Percentiles rank a stretch among this genome's conserved stretches.
Conservation (phyloP, 176 grass and related monocot genomes). For the Oryza meyeriana region DNA sequence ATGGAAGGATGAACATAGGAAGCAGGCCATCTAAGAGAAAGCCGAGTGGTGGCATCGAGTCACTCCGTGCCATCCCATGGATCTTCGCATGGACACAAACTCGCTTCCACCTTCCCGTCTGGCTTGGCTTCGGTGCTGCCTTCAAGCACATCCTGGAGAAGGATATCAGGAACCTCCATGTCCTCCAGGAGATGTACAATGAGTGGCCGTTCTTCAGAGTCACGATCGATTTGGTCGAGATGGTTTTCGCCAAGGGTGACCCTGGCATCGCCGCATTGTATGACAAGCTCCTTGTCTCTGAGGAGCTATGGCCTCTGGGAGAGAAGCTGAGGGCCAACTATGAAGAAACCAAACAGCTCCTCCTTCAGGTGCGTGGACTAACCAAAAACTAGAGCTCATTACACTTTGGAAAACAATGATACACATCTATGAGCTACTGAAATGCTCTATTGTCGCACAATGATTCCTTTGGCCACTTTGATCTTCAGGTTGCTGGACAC, state of each 20-base stretch:
- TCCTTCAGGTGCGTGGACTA: slow-evolving; percentile 52
- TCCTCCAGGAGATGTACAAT: slow-evolving; percentile 73
- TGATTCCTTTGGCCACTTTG: background rate
- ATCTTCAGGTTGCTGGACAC: slow-evolving; percentile 64
- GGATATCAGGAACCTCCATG: slow-evolving; percentile 61
- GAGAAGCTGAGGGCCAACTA: slow-evolving; percentile 59
- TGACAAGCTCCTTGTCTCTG: slow-evolving; percentile 66
- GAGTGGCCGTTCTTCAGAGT: slow-evolving; percentile 84
- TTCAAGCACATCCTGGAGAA: slow-evolving; percentile 72
- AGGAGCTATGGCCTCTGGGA: slow-evolving; percentile 53
- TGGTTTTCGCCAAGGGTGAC: slow-evolving; percentile 81
- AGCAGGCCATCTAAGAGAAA: slow-evolving; percentile 79
- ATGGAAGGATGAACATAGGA: slow-evolving; percentile 86
- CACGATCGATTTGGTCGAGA: slow-evolving; percentile 76
- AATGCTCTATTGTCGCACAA: background rate
- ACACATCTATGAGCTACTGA: background rate
- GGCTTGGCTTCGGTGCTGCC: slow-evolving; percentile 62
- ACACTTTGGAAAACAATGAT: background rate
- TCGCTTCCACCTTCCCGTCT: slow-evolving; percentile 73
- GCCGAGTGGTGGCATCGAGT: slow-evolving; percentile 75
- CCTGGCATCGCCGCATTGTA: slow-evolving; percentile 69
- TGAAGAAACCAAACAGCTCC: slow-evolving; percentile 63
- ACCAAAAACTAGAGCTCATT: background rate
- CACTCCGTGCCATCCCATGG: slow-evolving; percentile 82
- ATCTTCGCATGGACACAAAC: slow-evolving; percentile 87